A percentile compares a stretch with the other conserved stretches of the same genome.
phyloP scores from a whole-genome alignment of 2,329 filamentous ascomycete species.

The Blastomyces silverae region DNA sequence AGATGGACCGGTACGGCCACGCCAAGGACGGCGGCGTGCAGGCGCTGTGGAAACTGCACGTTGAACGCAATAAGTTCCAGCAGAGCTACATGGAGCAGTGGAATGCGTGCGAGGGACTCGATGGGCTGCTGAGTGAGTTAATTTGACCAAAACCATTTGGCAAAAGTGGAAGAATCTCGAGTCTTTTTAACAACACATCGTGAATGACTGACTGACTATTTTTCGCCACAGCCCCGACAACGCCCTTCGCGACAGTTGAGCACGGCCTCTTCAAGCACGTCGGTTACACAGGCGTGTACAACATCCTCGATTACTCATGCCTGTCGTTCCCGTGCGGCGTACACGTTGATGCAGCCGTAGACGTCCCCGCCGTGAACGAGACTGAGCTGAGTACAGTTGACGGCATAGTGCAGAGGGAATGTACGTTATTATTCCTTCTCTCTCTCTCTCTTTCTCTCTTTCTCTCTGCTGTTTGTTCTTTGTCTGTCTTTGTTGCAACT shows the following conservation, averaged over 20 bases:
- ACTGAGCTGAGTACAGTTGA: constrained; percentile 42
- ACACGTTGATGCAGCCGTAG: constrained; percentile 45
- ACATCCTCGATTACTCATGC: constrained; percentile 52
- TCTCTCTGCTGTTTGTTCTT: neutral
- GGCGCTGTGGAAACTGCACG: constrained; percentile 47
- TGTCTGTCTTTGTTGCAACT: neutral
- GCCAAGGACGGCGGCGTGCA: constrained; percentile 41
- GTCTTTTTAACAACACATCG: neutral
- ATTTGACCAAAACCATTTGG: neutral
- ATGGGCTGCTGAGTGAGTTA: constrained; percentile 23
- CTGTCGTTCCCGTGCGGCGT: constrained; percentile 49
- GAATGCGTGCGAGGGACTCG: constrained; percentile 46
- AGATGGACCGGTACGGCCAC: constrained; percentile 43
- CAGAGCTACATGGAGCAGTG: constrained; percentile 23
- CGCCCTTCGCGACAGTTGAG: constrained; percentile 39
- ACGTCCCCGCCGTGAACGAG: constrained; percentile 33
- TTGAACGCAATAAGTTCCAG: constrained; percentile 34
- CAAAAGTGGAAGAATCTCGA: neutral
- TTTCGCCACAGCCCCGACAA: constrained; percentile 35
- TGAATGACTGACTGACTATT: constrained; percentile 9
- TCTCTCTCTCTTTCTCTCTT: neutral
- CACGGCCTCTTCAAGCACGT: constrained; percentile 44
- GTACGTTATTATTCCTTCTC: constrained; percentile 33
- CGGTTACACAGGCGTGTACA: constrained; percentile 45
- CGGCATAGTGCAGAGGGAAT: constrained; percentile 42